These are phyloP conservation scores for Maudiozyma serrabonitensis DNA, from an alignment of 805 yeast species.

Conservation along the genomic window DNA sequence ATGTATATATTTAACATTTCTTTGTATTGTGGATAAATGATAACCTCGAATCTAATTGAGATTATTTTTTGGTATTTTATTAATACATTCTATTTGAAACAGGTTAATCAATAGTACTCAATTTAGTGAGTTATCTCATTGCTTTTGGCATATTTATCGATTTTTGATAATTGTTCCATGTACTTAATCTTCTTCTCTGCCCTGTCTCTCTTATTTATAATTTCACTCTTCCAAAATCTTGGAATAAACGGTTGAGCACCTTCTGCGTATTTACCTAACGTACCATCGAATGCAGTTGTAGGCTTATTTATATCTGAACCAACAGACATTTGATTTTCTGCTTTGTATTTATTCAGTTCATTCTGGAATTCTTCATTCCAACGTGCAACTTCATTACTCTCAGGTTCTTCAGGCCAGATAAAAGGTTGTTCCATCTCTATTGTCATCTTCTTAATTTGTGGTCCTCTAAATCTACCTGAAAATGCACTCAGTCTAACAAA, in stretches of 20 bases:
- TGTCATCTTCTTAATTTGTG: conserved; percentile 91
- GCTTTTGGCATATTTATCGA: conserved; percentile 1
- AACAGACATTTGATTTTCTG: conserved; percentile 30
- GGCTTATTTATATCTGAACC: conserved; percentile 69
- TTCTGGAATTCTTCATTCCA: conserved; percentile 32
- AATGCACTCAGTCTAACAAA: conserved; percentile 51
- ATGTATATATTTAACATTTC: neutral
- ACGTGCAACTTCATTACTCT: conserved; percentile 30
- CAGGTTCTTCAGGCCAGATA: conserved; percentile 75
- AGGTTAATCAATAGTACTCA: neutral
- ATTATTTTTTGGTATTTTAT: neutral
- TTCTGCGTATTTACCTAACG: conserved; percentile 44
- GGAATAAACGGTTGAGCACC: conserved; percentile 62
- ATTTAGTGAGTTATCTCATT: neutral
- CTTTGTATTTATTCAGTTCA: conserved; percentile 44
- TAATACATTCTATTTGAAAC: neutral
- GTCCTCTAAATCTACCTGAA: conserved; percentile 60
- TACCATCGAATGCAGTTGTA: conserved; percentile 64
- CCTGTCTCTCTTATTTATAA: conserved; percentile 37
- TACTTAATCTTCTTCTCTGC: conserved; percentile 8
- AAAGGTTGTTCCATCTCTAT: conserved; percentile 94
- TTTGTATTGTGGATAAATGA: neutral
- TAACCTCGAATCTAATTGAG: neutral
- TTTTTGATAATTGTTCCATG: conserved; percentile 9
- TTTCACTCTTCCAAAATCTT: conserved; percentile 32